Evolutionary conservation across 2,329 filamentous ascomycete species (phyloP).

Genomic region (Alternaria gaisen): DNA sequence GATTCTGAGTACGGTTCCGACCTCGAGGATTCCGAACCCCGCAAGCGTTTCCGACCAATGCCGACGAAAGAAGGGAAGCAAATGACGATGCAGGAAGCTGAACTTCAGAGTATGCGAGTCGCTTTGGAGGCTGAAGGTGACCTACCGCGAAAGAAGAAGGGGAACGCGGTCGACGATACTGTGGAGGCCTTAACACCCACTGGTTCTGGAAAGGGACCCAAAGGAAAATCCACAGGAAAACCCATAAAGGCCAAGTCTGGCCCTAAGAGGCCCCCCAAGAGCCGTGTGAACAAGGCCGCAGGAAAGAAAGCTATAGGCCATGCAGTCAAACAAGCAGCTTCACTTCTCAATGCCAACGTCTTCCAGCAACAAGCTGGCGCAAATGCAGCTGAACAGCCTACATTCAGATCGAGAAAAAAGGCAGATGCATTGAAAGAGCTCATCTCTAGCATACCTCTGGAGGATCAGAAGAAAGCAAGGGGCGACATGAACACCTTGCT

Average conservation of each 20-base stretch:
- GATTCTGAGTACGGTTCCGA: constrained; percentile 17
- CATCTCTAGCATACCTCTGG: constrained; percentile 51
- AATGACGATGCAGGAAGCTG: constrained; percentile 36
- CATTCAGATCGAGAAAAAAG: constrained; percentile 36
- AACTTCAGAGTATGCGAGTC: constrained; percentile 41
- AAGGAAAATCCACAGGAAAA: constrained; percentile 13
- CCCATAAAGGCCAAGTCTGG: constrained; percentile 7
- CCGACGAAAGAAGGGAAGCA: constrained; percentile 23
- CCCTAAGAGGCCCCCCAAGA: background rate
- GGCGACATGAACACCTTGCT: constrained; percentile 51
- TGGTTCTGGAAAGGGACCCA: constrained; percentile 11
- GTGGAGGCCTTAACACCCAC: background rate
- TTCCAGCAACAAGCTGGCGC: constrained; percentile 42
- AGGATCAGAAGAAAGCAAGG: constrained; percentile 42
- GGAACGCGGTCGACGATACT: background rate
- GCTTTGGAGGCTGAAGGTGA: constrained; percentile 37
- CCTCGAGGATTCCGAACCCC: constrained; percentile 6
- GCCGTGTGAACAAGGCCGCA: constrained; percentile 11
- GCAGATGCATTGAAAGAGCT: constrained; percentile 51
- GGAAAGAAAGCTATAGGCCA: constrained; percentile 28
- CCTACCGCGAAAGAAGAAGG: constrained; percentile 32
- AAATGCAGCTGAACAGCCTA: constrained; percentile 35
- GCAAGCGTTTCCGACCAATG: constrained; percentile 26
- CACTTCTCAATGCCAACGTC: constrained; percentile 43
- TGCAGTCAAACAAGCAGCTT: constrained; percentile 29